Base-by-base conservation (phyloP, 2,329 filamentous ascomycete species). In the Westerdykella sp. region DNA sequence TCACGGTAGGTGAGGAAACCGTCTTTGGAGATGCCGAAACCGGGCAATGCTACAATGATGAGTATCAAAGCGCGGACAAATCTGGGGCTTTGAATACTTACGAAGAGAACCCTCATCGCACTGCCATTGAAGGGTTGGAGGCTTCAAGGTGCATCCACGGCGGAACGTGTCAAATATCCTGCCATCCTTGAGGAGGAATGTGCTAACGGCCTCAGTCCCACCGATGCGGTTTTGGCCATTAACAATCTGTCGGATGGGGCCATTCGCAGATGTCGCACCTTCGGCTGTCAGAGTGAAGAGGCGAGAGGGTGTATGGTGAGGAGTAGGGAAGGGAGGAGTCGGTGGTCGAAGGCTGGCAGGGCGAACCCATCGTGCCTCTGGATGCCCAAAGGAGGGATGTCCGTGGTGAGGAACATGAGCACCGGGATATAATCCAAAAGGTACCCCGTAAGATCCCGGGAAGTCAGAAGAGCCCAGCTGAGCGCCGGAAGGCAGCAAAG, bases 191-290 rank as follows among this genome's bases (percentile, higher is more conserved):
- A 84, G 72, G 44, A 73, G 80, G 59, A 77, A 84, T 7, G 72
- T 68, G 12, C 72, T 72, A 37, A 71, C 56, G 4, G 65, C 49
- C 11, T 77, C 60, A 16, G 66, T 67, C 34, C 75, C 74, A 31
- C 77, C 75, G 36, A 82, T 72, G 39, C 79, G 73, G 55, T 74
- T 76, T 66, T 85, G 81, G 7, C 83, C 82, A 59, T 83, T 78
- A 41, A 48, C 54, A 31, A 85, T 70, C 58, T 85, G 76, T 10
- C 78, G 80, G 34, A 85, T 67, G 4, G 68, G 59, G n/a, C 80
- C 78, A 23, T 71, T 69, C 14, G 68, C 62, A 44, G 34, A 53
- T 32, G 49, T 45, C 23, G 51, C 39, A 36, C 48, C 50, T 14
- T 46, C 15, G 21, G 41, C 51, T 9, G 30, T 40, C n/a, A 54